Base-by-base conservation (phyloP, 768 basidiomycete genomes). In the Phaeotremella skinneri region DNA sequence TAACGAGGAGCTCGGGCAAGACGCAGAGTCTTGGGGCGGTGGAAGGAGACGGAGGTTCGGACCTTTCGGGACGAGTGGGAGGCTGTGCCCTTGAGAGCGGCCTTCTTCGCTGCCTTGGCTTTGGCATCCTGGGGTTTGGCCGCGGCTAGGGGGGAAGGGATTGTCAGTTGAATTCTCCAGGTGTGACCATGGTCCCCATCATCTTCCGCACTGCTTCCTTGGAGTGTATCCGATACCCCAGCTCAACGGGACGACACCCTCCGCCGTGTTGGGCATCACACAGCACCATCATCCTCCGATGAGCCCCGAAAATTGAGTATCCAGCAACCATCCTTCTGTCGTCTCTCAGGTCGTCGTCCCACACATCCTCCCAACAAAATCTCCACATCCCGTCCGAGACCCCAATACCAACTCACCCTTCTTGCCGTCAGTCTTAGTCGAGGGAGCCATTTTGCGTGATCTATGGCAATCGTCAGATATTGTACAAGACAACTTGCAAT, bases 41-140 rank as follows among this genome's bases (percentile, higher is more conserved):
- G 88, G 87, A 99, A 98, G 31, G 90, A 87, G 58, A 92, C 91
- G 34, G 86, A 86, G 73, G 81, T 85, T 62, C 91, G 86, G 49
- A 85, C 82, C 81, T 94, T 96, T 79, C 91, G 87, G 68, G 83
- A 76, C 17, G 84, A 81, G 75, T 87, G 86, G 31, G 85, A 83
- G 77, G 88, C 83, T 43, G 84, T 85, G 61, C 92, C 93, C 78
- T 90, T 90, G 55, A 97, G 84, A 56, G 87, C 93, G 11, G 93
- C 92, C 82, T 98, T 98, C 83, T 93, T 96, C 43, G 96, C 92
- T 42, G 87, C 82, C 82, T 91, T 91, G 73, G 92, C 92, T 81
- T 93, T 93, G 67, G 81, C 77, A 68, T 78, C 78, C 62, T 70
- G 74, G 70, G 78, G 69, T 60, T 75, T 74, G 61, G 73, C 69